Evolutionary conservation across 2,329 filamentous ascomycete genomes (phyloP).

Genomic region (Orbilia ellipsospora): DNA sequence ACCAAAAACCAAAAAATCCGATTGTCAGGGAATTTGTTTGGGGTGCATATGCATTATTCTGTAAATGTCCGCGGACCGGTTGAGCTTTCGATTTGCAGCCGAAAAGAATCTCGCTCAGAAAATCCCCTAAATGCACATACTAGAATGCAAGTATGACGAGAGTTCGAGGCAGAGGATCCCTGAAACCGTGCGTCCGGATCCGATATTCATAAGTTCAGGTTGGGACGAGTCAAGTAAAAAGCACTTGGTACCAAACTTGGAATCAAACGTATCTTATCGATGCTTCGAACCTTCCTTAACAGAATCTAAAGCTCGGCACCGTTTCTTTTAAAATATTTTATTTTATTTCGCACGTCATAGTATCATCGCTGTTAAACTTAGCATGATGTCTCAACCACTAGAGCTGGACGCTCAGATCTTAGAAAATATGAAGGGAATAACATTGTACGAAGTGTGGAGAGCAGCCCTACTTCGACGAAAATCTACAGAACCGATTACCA

Average conservation of each 20-base stretch:
- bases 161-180: too few species aligned
- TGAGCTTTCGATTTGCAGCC: background rate
- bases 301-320: too few species aligned
- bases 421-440: constrained; percentile 3
- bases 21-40: too few species aligned
- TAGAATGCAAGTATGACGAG: too few species aligned
- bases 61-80: constrained; percentile 5
- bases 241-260: too few species aligned
- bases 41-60: background rate
- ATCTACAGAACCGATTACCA: background rate
- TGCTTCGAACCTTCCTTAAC: too few species aligned
- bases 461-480: background rate
- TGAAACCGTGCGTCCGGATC: too few species aligned
- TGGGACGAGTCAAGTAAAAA: background rate
- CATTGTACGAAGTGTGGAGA: constrained; percentile 12
- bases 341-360: background rate
- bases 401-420: background rate
- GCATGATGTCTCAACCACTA: background rate
- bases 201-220: too few species aligned
- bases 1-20: too few species aligned
- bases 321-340: background rate
- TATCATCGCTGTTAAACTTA: background rate
- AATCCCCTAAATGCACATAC: too few species aligned
- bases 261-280: too few species aligned
- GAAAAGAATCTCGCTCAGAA: too few species aligned